Base-by-base conservation (phyloP, 2,329 filamentous ascomycete genomes). In the Geoglossum cookeanum region DNA sequence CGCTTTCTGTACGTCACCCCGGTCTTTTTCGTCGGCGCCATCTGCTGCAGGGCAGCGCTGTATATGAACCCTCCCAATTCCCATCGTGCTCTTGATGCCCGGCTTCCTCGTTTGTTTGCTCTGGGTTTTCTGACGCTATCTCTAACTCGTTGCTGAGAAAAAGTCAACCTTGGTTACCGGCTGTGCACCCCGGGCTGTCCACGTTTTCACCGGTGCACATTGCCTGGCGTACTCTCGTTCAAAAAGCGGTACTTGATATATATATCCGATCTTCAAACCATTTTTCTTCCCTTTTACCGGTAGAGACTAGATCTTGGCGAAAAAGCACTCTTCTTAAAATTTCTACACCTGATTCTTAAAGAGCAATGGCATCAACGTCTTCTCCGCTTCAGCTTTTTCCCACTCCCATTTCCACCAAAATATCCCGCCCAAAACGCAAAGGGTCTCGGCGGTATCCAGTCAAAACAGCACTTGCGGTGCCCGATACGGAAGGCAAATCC, bases 381-480 rank as follows among this genome's bases (percentile, higher is more conserved):
- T 0, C 47, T 39, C 47, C 55, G 11, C 47, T 58, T 29, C 56
- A 58, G 48, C 56, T 58, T n/a, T 58, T 58, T 17, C 56, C 56
- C 9, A 30, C 56, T 32, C 56, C 56, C 3, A n/a, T 22, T 1
- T 22, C 56, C 5, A 27, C 27, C 22, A 58, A 58, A 37, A 30
- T 54, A 27, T 35, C 45, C 9, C 57, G 49, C 27, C 55, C 55
- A 29, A 58, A 58, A 6, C 56, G 56, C 27, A 58, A 44, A 27
- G 48, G 37, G 9, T 57, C 37, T 13, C 56, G 56, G 37, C 42
- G 55, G 44, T 49, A 57, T 17, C 35, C 55, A 17, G 30, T 48
- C 22, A 55, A 45, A 27, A n/a, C 54, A 3, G 13, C 33, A 27
- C 22, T 44, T 29, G 11, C 45, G 8, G 42, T 17, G 27, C 2